These are phyloP conservation scores for Xylariaceae sp. DNA, from an alignment of 2,329 filamentous ascomycete genomes.

Conservation along the genomic window DNA sequence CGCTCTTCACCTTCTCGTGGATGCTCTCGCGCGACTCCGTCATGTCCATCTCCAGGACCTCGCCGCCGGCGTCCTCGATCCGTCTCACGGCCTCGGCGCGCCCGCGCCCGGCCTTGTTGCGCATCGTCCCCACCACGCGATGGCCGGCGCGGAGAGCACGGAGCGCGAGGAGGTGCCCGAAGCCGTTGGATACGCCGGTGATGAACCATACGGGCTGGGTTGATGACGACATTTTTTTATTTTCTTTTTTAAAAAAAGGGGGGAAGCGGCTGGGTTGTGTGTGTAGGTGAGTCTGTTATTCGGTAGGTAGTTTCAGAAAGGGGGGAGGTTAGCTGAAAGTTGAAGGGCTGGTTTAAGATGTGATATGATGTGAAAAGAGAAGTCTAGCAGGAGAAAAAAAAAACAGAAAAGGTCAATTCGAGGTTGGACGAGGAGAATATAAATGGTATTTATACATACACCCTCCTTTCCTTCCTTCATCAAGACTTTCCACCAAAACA, in stretches of 20 bases:
- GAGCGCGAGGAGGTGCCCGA: slow-evolving; percentile 28
- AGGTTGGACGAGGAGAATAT: too few species aligned
- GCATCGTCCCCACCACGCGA: slow-evolving; percentile 30
- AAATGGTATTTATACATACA: neutral
- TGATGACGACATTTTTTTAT: slow-evolving; percentile 19
- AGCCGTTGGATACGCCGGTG: slow-evolving; percentile 32
- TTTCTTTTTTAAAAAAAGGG: neutral
- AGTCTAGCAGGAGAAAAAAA: too few species aligned
- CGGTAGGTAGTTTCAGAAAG: too few species aligned
- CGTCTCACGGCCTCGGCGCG: slow-evolving; percentile 20
- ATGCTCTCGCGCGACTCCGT: slow-evolving; percentile 27
- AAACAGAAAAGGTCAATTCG: too few species aligned
- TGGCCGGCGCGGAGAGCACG: slow-evolving; percentile 28
- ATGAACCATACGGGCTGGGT: slow-evolving; percentile 28
- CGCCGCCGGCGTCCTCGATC: slow-evolving; percentile 27
- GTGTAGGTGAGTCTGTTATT: too few species aligned
- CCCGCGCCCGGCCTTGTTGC: slow-evolving; percentile 23
- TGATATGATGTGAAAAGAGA: neutral
- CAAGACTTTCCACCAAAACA: neutral
- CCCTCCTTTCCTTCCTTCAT: neutral
- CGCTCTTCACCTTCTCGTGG: slow-evolving; percentile 21
- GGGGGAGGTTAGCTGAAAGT: too few species aligned
- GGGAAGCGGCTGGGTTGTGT: neutral
- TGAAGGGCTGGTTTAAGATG: too few species aligned
- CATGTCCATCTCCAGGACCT: slow-evolving; percentile 28